Base-by-base conservation (phyloP, 345 rosid species). In the Eucalyptus virginea region DNA sequence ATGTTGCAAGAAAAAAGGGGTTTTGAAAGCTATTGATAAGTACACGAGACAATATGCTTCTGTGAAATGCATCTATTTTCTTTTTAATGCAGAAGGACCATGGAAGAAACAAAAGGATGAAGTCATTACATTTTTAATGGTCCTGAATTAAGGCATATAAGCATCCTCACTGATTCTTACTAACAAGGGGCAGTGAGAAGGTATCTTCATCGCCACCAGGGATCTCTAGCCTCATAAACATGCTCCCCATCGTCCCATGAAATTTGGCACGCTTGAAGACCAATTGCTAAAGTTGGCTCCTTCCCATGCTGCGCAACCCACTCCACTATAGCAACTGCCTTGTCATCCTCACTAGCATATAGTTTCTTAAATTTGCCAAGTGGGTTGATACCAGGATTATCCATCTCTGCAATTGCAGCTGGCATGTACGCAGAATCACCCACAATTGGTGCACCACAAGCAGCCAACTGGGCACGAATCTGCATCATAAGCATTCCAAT, bases 381-480 rank as follows among this genome's bases (percentile, higher is more conserved):
- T 58, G 99, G 98, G 89, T 96, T 94, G 81, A 94, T 90, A 86
- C 90, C 96, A 28, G 97, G 99, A 89, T 87, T 92, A 60, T 88
- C 87, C 87, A 92, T 85, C 91, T 97, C 97, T 89, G 97, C 96
- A 90, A 95, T 91, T 54, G 97, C 95, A 40, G 99, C 95, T 69
- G 98, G 96, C 99, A 94, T 96, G 94, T 97, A 97, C 94, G 95
- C 94, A 14, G 99, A 94, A 93, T 97, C 99, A 42, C 98, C 99
- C 91, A 97, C 95, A 81, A 97, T 90, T 8, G 99, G 99, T 50
- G 98, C 95, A 89, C 97, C 99, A 94, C 92, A 92, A 85, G 99
- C 98, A 90, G 99, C 98, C 90, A 96, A 92, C 93, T 97, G 99
- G 14, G 98, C 96, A 69, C 99, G 95, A 86, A 97, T 93, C 99